Base-by-base conservation (phyloP, 345 rosid species). In the Excoecaria cochinchinensis region DNA sequence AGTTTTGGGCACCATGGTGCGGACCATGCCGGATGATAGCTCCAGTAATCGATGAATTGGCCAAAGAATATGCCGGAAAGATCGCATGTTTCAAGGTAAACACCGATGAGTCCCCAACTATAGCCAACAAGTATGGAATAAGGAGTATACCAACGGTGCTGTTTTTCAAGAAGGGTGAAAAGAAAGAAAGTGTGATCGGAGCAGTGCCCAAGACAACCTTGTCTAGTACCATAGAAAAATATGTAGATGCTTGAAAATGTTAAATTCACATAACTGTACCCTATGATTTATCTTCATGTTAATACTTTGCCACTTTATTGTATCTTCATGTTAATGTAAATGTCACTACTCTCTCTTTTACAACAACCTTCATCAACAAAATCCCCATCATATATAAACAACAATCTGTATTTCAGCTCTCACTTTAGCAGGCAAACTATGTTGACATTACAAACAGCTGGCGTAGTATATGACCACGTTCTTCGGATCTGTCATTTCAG, bases 1-100 rank as follows among this genome's bases (percentile, higher is more conserved):
- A 91, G 82, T 91, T 91, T 59, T 91, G 93, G 92, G 93, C 96
- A 8, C 90, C 96, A 16, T 89, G 96, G 96, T 89, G 96, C 22
- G 96, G 93, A 48, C 96, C 96, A 16, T 91, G 92, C 77, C 81
- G 89, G 67, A 89, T 91, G 90, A 88, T 91, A 71, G 89, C 89
- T 3, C 93, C 93, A 0, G 86, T 84, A 3, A 74, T 91, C 1
- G 85, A 86, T 25, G 93, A 91, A 62, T 70, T 91, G 72, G 96
- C 96, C 1, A 87, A 85, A 64, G 90, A 91, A 68, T 89, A 88
- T 25, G 85, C 88, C 0, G 93, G 92, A 22, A 89, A 91, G 76
- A 66, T 89, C 4, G 55, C 86, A 6, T 91, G 91, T 69, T 88
- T 70, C 83, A 89, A 86, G 85, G 82, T 91, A 59, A 91, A 91